Conservation (phyloP, 2,329 filamentous ascomycete genomes). For the Fusarium falciforme region DNA sequence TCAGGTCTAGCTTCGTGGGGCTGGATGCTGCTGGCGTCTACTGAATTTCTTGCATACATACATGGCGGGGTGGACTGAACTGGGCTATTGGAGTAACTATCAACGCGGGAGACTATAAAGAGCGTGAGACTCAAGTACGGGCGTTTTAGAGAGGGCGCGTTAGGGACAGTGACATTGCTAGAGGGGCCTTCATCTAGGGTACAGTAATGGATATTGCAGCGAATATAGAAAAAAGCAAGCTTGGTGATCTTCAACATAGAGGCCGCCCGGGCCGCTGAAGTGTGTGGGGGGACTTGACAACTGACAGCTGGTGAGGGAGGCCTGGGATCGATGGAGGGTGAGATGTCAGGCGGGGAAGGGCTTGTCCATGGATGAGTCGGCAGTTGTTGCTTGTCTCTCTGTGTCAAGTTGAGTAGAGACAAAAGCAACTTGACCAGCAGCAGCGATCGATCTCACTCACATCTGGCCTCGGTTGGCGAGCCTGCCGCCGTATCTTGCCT, state of each 20-base stretch:
- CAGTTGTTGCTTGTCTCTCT: background rate
- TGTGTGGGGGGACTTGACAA: conserved; percentile 19
- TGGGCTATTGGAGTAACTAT: conserved; percentile 4
- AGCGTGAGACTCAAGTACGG: background rate
- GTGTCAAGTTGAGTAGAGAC: background rate
- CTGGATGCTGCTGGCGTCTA: conserved; percentile 9
- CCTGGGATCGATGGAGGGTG: background rate
- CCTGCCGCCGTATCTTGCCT: conserved; percentile 26
- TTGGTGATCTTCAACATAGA: conserved; percentile 18
- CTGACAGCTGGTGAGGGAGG: conserved; percentile 1
- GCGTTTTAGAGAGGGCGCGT: background rate
- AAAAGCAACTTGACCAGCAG: background rate
- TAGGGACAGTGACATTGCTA: background rate
- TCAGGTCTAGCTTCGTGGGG: conserved; percentile 5
- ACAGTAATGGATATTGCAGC: conserved; percentile 6
- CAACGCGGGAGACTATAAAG: background rate
- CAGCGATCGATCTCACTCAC: conserved; percentile 5
- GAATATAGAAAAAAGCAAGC: background rate
- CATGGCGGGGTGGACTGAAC: conserved; percentile 5
- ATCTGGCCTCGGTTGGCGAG: conserved; percentile 17
- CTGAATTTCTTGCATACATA: conserved; percentile 15
- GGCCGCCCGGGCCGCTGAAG: conserved; percentile 22
- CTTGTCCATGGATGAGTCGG: background rate
- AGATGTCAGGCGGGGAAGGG: background rate
- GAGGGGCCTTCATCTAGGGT: background rate